Evolutionary conservation across 2,329 filamentous ascomycete genomes (phyloP), one percentile per base, ranked within the genome.

Genomic region (Decorospora gaudefroyi): DNA sequence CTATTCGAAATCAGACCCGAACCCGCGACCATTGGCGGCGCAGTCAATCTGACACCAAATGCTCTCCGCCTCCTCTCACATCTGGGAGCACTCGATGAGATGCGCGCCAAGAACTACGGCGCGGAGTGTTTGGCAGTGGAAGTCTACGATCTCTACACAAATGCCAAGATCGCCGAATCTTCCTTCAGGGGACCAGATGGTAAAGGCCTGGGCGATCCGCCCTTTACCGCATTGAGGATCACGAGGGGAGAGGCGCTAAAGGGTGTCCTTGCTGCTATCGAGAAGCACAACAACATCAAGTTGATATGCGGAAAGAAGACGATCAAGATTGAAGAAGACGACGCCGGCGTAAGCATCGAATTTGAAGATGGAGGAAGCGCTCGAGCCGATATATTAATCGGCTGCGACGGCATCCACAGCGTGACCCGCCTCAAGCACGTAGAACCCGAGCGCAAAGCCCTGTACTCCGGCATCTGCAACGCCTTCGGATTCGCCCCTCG

Each of bases 21-120:
- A 22, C 71, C 75, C 3, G 72, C 74, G 9, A 74, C 74, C 0
- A 74, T 75, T 1, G 83, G 82, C 0, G 82, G 83, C 4, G 82
- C 82, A 0, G 76, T 85, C 16, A 82, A 85, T 53, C 61, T 86
- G 9, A 78, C 79, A 0, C 82, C 83, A 0, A 86, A 86, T 54
- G 71, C 76, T 3, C 80, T 84, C 55, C 79, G 80, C 1, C 65
- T 85, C 2, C 69, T 86, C 3, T 65, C 67, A 15, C 66, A 74
- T 16, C 60, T 78, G 7, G 75, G 76, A 3, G 62, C 78, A 3
- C 76, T 50, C 65, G 74, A 53, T 69, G 77, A 55, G 69, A 74
- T 75, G 26, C 65, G 67, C 6, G 60, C 69, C 19, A 46, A 57
- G 17, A 58, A 70, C 26, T 75, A 74, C 47, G 73, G 73, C 47